These are phyloP conservation scores for Trametes versicolor DNA, from an alignment of 1,284 basidiomycete genomes.

Conservation along the genomic window DNA sequence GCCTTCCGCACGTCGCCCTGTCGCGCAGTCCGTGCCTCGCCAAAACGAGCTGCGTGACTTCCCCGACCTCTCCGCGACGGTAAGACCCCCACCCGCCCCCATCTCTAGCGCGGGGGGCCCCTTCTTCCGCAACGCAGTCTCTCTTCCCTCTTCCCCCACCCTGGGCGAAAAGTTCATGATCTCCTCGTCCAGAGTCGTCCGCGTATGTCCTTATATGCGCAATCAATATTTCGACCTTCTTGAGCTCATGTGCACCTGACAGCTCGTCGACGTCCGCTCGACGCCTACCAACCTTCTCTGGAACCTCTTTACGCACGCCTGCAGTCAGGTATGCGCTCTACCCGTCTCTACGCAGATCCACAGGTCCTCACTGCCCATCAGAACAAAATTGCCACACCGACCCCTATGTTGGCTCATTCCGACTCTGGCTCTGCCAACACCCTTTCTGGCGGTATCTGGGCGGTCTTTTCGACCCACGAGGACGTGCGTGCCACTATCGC, in stretches of 20 bases:
- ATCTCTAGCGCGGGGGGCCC: conserved; percentile 10
- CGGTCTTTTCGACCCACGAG: conserved; percentile 26
- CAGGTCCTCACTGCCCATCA: conserved; percentile 4
- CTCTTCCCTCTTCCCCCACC: conserved; percentile 26
- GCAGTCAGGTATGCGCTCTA: conserved; percentile 22
- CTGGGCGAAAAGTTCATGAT: conserved; percentile 22
- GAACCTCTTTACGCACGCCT: conserved; percentile 31
- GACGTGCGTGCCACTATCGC: conserved; percentile 21
- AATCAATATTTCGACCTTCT: not conserved
- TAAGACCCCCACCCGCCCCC: conserved; percentile 15
- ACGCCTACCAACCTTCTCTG: conserved; percentile 33
- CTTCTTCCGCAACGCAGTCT: conserved; percentile 21
- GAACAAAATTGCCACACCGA: conserved; percentile 18
- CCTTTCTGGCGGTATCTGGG: conserved; percentile 19
- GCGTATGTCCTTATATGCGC: conserved; percentile 15
- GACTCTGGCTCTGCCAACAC: conserved; percentile 4
- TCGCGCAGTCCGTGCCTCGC: conserved; percentile 5
- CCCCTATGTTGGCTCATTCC: conserved; percentile 22
- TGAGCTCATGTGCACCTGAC: conserved; percentile 2
- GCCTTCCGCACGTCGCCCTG: conserved; percentile 12
- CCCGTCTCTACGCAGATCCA: conserved; percentile 7
- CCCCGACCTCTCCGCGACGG: conserved; percentile 17
- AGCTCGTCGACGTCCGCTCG: conserved; percentile 31
- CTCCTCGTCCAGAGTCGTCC: conserved; percentile 24
- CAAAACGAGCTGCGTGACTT: conserved; percentile 22